Evolutionary conservation across 2,329 filamentous ascomycete genomes (phyloP), one percentile per base, ranked within the genome.

Genomic region (Aspergillus sergii): DNA sequence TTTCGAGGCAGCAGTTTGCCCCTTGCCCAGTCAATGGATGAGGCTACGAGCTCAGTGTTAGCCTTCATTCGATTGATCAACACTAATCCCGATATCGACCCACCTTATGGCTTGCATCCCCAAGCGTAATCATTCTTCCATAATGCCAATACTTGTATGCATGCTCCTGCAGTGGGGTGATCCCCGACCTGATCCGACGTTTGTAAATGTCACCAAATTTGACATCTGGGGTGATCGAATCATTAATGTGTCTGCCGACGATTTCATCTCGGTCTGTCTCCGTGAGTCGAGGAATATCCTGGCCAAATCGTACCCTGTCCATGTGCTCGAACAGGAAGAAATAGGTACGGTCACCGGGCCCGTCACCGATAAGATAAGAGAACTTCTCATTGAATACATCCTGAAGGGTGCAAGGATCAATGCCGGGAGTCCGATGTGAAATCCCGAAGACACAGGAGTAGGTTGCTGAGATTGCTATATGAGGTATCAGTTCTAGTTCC

Each of bases 391-490:
- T 16, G 12, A 53, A 28, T 16, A 19, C n/a, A 19, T 19, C 12
- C 23, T 32, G 30, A 9, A 19, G 16, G 30, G 19, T 19, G 50
- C 45, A 12, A 48, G 16, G 8, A 1, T 53, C n/a, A 8, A 59
- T 23, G 10, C 46, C 57, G 4, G 57, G 46, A 21, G 41, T 51
- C 0, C 19, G 12, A 2, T 11, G 14, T 14, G 57, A 51, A 16
- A 51, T 39, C 12, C 57, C 57, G 9, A 59, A 59, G n/a, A 59
- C 19, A 39, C 45, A 59, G 9, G 12, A 32, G 36, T 59, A 59
- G 32, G n/a, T 41, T 21, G 57, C 21, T 6, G 46, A 26, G 10
- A 59, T 9, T 10, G 21, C 48, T 51, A 28, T 51, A n/a, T 59
- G 1, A 8, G 34, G 19, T 10, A 10, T 16, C 16, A 19, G 57